Evolutionary conservation across 2,329 filamentous ascomycete species (phyloP), one percentile per base, ranked within the genome.

Genomic region (Zasmidium citrigriseum): DNA sequence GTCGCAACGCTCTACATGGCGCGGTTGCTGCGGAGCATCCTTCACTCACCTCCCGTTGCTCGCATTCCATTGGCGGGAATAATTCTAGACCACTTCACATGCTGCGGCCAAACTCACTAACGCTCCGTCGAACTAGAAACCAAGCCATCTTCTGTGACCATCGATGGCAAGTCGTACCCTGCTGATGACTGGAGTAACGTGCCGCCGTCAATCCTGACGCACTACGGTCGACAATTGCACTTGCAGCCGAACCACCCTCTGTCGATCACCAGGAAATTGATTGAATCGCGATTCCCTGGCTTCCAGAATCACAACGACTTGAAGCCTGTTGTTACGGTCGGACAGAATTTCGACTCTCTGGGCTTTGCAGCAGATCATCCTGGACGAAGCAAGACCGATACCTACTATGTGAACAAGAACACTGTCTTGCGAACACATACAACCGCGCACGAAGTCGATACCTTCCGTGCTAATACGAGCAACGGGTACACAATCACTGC

Each of bases 321-420:
- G 69, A 87, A 89, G 65, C 93, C 95, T 0, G 86, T 97, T 44
- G 95, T 98, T 22, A 87, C 89, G 29, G 89, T 91, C 1, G 77
- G 81, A 11, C 89, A 97, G 72, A 99, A 99, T 75, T 99, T 99
- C 72, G 95, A 99, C 76, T 95, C 93, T n/a, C 81, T 99, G 7
- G 93, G 93, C 46, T 98, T 99, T 72, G 89, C 93, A 0, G 70
- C 81, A 5, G 89, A 97, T 73, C 95, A 99, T 69, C 90, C 92
- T 3, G 95, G 95, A 59, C 88, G 95, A 52, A 90, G 86, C 64
- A 86, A 86, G 66, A 93, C 90, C 14, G 95, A 99, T 76, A 98
- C 95, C 0, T 99, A 98, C 80, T 99, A 99, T 75, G 78, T 99
- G 70, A 96, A 96, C 77, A 80, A 87, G 65, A 77, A 85, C 52